Base-by-base conservation (phyloP, 768 basidiomycete species). In the Aureoboletus auriporus region DNA sequence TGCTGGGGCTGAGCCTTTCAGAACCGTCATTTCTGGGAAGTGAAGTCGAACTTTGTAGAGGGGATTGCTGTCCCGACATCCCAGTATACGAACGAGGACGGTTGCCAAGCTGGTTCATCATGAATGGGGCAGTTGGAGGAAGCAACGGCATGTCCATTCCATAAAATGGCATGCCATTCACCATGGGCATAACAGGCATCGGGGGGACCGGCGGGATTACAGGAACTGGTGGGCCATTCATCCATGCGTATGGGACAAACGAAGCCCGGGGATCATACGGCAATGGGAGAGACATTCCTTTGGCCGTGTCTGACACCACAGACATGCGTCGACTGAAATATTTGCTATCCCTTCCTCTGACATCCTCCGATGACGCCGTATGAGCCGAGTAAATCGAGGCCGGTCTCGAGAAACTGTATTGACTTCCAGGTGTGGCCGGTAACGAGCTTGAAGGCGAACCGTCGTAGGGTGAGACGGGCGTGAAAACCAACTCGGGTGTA, bases 41-140 rank as follows among this genome's bases (percentile, higher is more conserved):
- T 30, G 55, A 52, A n/a, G 43, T 53, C 23, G 46, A 54, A 33
- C 52, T 56, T 20, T 55, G 67, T 40, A 53, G 50, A 34, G 56
- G 56, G 14, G 69, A 60, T 0, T 63, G 62, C 10, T 67, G 65
- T 36, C 66, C 67, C 28, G 61, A 55, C n/a, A 60, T 67, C 11
- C 64, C 67, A 14, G 51, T 56, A 33, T 53, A 54, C 42, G 64
- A 62, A 17, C 63, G 67, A 20, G 75, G 71, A 28, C 78, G 73
- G 48, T 74, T 42, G 13, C 71, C 69, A 28, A 62, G 79, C 49
- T 79, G 75, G 46, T 79, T 79, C 69, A 84, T 75, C 82, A 87
- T 86, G 66, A 88, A 89, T 11, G 86, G 84, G 20, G 86, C 78
- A 1, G 80, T 74, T 6, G 86, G 86, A 9, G 86, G 86, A 28